phyloP scores from a whole-genome alignment of 148 eudicot species.

The Polygonum aviculare region DNA sequence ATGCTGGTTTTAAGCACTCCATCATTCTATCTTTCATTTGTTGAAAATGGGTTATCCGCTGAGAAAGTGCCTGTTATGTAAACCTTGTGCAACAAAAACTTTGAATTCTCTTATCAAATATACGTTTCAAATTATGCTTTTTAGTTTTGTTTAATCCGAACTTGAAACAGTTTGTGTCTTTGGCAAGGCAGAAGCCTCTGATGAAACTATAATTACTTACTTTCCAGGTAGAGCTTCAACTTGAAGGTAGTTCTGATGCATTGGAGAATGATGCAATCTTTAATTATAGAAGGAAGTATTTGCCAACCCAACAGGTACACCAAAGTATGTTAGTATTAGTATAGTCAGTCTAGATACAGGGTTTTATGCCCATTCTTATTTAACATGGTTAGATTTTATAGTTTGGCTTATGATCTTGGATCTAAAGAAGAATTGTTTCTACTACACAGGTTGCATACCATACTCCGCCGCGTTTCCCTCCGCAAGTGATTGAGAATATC shows the following conservation, averaged over 20 bases:
- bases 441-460: slow-evolving; percentile 80
- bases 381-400: not conserved
- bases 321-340: not conserved
- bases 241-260: slow-evolving; percentile 33
- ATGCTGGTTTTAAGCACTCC: not conserved
- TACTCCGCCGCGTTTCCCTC: slow-evolving; percentile 85
- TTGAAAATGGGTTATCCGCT: not conserved
- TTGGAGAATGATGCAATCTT: slow-evolving; percentile 78
- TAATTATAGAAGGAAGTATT: slow-evolving; percentile 78
- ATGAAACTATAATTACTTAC: not conserved
- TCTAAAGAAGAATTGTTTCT: not conserved
- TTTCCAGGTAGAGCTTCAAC: slow-evolving; percentile 74
- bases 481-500: slow-evolving; percentile 50
- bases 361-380: not conserved
- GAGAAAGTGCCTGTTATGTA: not conserved
- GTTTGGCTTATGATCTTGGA: not conserved
- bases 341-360: not conserved
- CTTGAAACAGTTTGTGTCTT: not conserved
- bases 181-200: slow-evolving; percentile 1
- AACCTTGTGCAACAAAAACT: not conserved
- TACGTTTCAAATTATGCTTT: not conserved
- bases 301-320: slow-evolving; percentile 85
- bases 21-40: not conserved
- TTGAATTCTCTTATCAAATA: not conserved
- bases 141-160: not conserved